Base-by-base conservation (phyloP, 202 grass and related monocot species). In the Dendrocalamus latiflorus region DNA sequence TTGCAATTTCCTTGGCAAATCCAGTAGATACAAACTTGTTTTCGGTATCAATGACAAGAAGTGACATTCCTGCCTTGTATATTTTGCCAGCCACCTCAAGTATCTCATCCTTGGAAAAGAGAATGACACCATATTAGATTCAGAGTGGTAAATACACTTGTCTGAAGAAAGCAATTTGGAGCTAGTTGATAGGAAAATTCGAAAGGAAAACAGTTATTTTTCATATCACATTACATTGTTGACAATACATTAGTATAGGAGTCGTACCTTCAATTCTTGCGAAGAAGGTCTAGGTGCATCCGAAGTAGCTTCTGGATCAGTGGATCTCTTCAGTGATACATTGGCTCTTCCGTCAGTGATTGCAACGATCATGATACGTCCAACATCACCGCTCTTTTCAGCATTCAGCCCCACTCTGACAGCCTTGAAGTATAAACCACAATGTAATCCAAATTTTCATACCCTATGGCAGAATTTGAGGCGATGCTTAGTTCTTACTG, bases 321-420 rank as follows among this genome's bases (percentile, higher is more conserved):
- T 93, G 21, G 95, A 98, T 89, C 75, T 93, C 90, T 98, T 98
- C 57, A 98, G 74, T 60, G 95, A 95, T 70, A 98, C 77, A 78
- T 98, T 98, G 56, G 95, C 95, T 88, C 95, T 91, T 84, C 95
- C 93, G 65, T 98, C 95, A 7, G 95, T 98, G 83, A 98, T 91
- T 81, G 92, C 95, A 86, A 98, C 95, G 43, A 98, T 95, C 95
- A 98, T 98, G 42, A 98, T 85, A 51, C 95, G 93, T 41, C 95
- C 95, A 69, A 98, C 95, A 91, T 98, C 95, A 6, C 95, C 91
- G 78, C 95, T 95, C 84, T 95, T 98, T 80, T 95, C 95, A 88
- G 95, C 95, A 91, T 98, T 98, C 87, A 98, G 34, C 9, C 95
- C 95, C 75, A 98, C 95, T 85, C 95, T 95, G 81, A 98, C 95